Evolutionary conservation across 2,329 filamentous ascomycete species (phyloP), one percentile per base, ranked within the genome.

Genomic region (Elsinoe perseae): DNA sequence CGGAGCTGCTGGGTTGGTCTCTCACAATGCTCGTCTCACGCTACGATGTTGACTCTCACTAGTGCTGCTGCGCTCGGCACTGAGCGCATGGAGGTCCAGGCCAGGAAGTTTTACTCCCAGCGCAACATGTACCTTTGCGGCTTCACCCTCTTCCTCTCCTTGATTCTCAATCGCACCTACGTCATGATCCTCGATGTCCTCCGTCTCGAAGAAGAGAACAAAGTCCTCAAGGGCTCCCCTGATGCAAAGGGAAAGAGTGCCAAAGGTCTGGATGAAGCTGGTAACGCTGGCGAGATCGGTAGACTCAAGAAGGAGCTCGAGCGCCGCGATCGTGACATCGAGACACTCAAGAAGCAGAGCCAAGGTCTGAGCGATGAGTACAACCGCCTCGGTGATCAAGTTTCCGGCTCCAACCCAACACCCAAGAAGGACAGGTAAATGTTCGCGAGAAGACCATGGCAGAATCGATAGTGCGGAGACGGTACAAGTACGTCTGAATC

Each of bases 101-200:
- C 93, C 63, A 90, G 93, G 81, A 98, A 98, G 77, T 98, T 98
- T 80, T 98, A 98, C 82, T 95, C 91, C 60, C 92, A 98, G 79
- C 91, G 93, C 74, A 98, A 98, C 84, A 98, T 98, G 93, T 98
- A 98, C 77, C 90, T 98, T 60, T 97, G 93, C 74, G 93, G 93
- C 66, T 98, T 98, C 80, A 98, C 93, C 4, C 86, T 98, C 61
- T 97, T 98, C 83, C 86, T 98, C 60, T 97, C 92, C 55, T 81
- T 98, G 62, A 98, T 98, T 74, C 88, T 95, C 70, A 97, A 98
- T 84, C 92, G 93, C 69, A 98, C 93, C 69, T 98, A 97, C 78
- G 87, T 86, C 68, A 92, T 97, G 88, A 95, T 96, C 68, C 81
- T 95, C 63, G 91, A 96, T 65, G 83, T 87, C 53, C 87, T 96